Conservation (phyloP, 345 rosid genomes). For the Citropsis articulata region DNA sequence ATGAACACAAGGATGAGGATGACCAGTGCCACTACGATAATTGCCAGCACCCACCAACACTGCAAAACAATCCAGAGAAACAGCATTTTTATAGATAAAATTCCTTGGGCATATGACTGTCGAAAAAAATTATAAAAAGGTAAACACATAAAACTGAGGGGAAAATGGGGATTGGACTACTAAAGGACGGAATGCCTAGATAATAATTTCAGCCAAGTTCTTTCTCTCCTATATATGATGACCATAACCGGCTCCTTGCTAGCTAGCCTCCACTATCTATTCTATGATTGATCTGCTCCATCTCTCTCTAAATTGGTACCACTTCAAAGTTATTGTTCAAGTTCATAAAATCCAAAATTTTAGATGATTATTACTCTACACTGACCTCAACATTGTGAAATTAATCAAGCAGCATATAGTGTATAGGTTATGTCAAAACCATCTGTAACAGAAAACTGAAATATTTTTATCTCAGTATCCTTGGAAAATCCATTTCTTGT, state of each 20-base stretch:
- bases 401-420: neutral
- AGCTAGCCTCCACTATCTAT: neutral
- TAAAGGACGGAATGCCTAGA: neutral
- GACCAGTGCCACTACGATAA: constrained; percentile 40
- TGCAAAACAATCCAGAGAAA: constrained; percentile 28
- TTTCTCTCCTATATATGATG: neutral
- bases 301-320: neutral
- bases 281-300: neutral
- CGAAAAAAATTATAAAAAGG: no score
- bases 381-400: neutral
- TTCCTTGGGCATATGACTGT: neutral
- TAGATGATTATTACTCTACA: neutral
- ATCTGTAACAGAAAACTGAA: neutral
- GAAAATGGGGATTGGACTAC: neutral
- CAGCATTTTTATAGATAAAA: neutral
- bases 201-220: neutral
- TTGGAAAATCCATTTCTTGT: neutral
- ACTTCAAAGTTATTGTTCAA: neutral
- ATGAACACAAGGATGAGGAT: constrained; percentile 43
- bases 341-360: neutral
- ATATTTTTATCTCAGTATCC: neutral
- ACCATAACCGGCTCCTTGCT: neutral
- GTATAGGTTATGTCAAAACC: neutral
- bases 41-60: constrained; percentile 73
- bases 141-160: neutral